Evolutionary conservation across 345 rosid genomes (phyloP), one percentile per base, ranked within the genome.

Genomic region (Alliaria petiolata): DNA sequence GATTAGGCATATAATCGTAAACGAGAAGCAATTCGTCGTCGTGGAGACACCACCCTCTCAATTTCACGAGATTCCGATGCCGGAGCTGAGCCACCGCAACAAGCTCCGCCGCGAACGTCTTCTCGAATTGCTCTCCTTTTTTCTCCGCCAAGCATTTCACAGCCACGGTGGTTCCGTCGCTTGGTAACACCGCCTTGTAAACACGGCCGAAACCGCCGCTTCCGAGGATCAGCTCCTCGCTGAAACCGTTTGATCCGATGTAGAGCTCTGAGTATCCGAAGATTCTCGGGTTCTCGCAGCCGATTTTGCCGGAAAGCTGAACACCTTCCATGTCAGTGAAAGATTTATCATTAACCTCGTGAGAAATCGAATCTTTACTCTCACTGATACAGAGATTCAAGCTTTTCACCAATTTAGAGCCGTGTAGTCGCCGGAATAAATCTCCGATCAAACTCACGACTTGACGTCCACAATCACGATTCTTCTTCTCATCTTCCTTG

Each of bases 1-100:
- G 85, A 35, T 95, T 91, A 0, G 96, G 97, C 99, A 95, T 95
- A 79, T 95, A 95, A 30, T 95, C 99, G 44, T 95, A 95, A 62
- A 95, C 96, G 14, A 95, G 78, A 3, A 91, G 81, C 80, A 95
- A 76, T 79, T 89, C 91, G 34, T 83, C 96, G 40, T 91, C 95
- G 44, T 95, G 85, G 8, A 85, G 79, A 49, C 97, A 95, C 99
- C 99, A 95, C 0, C 96, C 99, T 40, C 96, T 81, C 39, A 95
- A 56, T 36, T 90, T 83, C 68, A 91, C 99, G 11, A 95, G 96
- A 77, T 95, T 91, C 53, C 95, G 80, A 62, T 95, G 99, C 17
- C 99, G 96, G 6, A 95, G 90, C 68, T 95, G 91, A 33, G 99
- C 99, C 17, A 95, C 96, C 0, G 97, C 96, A 3, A 89, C 85